Evolutionary conservation across 139 green algal genomes (phyloP).

Genomic region (Yamagishiella unicocca): DNA sequence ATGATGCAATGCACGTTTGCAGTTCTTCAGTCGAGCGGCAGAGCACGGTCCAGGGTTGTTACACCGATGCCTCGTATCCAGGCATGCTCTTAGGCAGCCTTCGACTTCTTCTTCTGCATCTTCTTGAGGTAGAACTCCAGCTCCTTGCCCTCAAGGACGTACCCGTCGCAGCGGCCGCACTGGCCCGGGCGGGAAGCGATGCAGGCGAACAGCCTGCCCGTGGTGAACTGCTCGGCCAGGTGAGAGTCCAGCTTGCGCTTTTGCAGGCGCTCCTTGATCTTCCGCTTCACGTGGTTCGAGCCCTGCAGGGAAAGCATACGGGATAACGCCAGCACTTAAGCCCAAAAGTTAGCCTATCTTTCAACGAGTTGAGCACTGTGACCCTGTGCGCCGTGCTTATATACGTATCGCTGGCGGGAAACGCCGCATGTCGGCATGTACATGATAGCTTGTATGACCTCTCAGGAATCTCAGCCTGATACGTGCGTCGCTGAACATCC

Average conservation of each 20-base stretch:
- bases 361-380: too few relatives aligned
- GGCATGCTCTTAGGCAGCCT: slow-evolving; percentile 49
- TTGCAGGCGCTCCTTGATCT: slow-evolving; percentile 84
- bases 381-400: too few relatives aligned
- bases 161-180: slow-evolving; percentile 89
- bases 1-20: too few relatives aligned
- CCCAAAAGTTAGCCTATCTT: neutral
- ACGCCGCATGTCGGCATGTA: too few relatives aligned
- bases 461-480: too few relatives aligned
- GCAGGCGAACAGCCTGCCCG: slow-evolving; percentile 90
- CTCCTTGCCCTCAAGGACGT: slow-evolving; percentile 94
- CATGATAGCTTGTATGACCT: too few relatives aligned
- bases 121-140: slow-evolving; percentile 94
- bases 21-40: too few relatives aligned
- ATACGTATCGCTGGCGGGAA: too few relatives aligned
- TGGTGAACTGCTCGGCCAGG: slow-evolving; percentile 95
- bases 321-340: neutral
- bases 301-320: slow-evolving; percentile 56
- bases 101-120: slow-evolving; percentile 94
- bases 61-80: neutral
- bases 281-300: slow-evolving; percentile 89
- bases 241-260: slow-evolving; percentile 80
- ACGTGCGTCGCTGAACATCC: too few relatives aligned
- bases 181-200: slow-evolving; percentile 75
- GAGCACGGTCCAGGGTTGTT: slow-evolving; percentile 8